A percentile compares a stretch with the other conserved stretches of the same genome.
Conservation (phyloP, 192 early-diverging fungal species). For the Podochytrium sp. region DNA sequence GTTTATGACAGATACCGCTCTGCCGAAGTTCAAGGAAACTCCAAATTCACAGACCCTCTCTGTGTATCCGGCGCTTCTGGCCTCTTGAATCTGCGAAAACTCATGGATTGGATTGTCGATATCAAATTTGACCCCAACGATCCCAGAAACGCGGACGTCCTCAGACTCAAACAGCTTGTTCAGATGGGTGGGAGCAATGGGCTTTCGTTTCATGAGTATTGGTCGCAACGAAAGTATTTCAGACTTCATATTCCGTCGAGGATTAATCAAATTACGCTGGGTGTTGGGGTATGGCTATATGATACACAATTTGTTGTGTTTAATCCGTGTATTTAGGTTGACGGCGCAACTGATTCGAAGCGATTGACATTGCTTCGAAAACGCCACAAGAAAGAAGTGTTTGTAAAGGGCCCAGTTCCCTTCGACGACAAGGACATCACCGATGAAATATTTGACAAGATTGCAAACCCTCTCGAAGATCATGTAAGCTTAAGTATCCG, state of each 20-base stretch:
- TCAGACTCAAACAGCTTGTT: slow-evolving; percentile 42
- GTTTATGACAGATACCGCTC: slow-evolving; percentile 27
- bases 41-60: slow-evolving; percentile 35
- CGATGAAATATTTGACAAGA: slow-evolving; percentile 27
- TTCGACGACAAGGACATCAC: slow-evolving; percentile 42
- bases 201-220: slow-evolving; percentile 34
- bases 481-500: slow-evolving; percentile 1
- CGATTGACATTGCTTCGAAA: slow-evolving; percentile 22
- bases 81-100: slow-evolving; percentile 39
- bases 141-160: slow-evolving; percentile 45
- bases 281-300: slow-evolving; percentile 45
- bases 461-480: slow-evolving; percentile 32
- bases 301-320: neutral
- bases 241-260: slow-evolving; percentile 46
- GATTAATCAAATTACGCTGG: slow-evolving; percentile 32
- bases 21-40: slow-evolving; percentile 12
- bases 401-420: slow-evolving; percentile 42
- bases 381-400: slow-evolving; percentile 16
- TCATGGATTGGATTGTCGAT: slow-evolving; percentile 51
- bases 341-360: neutral
- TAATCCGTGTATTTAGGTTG: neutral
- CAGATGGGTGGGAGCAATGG: slow-evolving; percentile 32
- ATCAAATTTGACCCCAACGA: slow-evolving; percentile 52
- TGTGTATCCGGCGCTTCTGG: slow-evolving; percentile 28
- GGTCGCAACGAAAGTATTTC: slow-evolving; percentile 42